Evolutionary conservation across 805 yeast species (phyloP).

Genomic region (Yamadazyma insecticola): DNA sequence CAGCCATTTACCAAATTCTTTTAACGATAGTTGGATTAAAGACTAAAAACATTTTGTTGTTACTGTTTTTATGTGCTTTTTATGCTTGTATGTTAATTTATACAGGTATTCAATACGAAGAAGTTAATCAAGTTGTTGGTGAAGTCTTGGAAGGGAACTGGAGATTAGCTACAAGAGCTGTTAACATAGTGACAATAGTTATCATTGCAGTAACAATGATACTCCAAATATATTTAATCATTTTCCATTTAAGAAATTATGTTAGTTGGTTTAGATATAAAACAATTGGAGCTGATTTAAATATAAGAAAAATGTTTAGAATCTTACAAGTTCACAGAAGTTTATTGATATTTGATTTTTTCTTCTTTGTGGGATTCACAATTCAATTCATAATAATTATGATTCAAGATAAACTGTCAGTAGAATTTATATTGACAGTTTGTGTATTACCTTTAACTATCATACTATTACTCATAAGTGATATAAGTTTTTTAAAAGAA

Average conservation of each 20-base stretch:
- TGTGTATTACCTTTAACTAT: slow-evolving; percentile 43
- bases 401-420: slow-evolving; percentile 28
- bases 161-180: slow-evolving; percentile 29
- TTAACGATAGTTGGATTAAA: slow-evolving; percentile 35
- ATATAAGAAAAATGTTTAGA: slow-evolving; percentile 31
- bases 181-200: slow-evolving; percentile 40
- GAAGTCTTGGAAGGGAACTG: slow-evolving; percentile 16
- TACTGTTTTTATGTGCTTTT: slow-evolving; percentile 36
- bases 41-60: slow-evolving; percentile 35
- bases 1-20: slow-evolving; percentile 37
- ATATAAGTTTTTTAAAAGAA: slow-evolving; percentile 34
- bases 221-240: slow-evolving; percentile 23
- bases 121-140: slow-evolving; percentile 24
- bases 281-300: slow-evolving; percentile 44
- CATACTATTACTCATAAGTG: slow-evolving; percentile 30
- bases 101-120: slow-evolving; percentile 43
- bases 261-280: slow-evolving; percentile 47
- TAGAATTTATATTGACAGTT: slow-evolving; percentile 44
- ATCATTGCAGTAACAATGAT: slow-evolving; percentile 35
- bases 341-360: slow-evolving; percentile 21
- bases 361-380: slow-evolving; percentile 48
- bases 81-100: slow-evolving; percentile 41
- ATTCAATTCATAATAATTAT: slow-evolving; percentile 46
- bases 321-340: slow-evolving; percentile 36
- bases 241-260: slow-evolving; percentile 28